phyloP scores from a whole-genome alignment of 352 stramenopile genomes.

The Phytophthora citrophthora region DNA sequence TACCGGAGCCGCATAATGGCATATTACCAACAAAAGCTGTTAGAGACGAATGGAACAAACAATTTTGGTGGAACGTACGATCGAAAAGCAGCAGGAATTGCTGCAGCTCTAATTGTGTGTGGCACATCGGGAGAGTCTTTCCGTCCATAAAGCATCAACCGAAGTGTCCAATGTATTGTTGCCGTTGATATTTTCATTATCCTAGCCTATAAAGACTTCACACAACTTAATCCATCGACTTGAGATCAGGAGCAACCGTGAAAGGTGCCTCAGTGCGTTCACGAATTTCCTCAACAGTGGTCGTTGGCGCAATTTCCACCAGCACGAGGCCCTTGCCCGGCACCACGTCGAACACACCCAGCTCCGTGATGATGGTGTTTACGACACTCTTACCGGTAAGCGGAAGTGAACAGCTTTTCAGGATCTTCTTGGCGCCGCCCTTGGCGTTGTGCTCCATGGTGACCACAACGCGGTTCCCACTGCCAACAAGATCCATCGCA shows the following conservation, averaged over 20 bases:
- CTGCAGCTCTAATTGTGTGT: not conserved
- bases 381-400: constrained; percentile 95
- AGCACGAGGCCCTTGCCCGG: constrained; percentile 80
- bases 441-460: constrained; percentile 98
- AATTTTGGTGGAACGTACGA: not conserved
- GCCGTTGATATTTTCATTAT: constrained; percentile 1
- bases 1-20: not conserved
- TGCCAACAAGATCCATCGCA: constrained; percentile 97
- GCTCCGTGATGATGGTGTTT: constrained; percentile 94
- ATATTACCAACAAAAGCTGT: not conserved
- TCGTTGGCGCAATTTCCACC: constrained; percentile 87
- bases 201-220: not conserved
- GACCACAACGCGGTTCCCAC: constrained; percentile 94
- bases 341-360: constrained; percentile 85
- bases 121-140: too few species aligned
- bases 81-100: not conserved
- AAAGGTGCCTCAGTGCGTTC: constrained; percentile 86
- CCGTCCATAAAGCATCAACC: not conserved
- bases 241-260: constrained; percentile 58
- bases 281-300: constrained; percentile 83
- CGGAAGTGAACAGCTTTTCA: constrained; percentile 93
- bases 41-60: not conserved
- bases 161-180: not conserved
- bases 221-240: constrained; percentile 62
- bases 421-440: constrained; percentile 94